Evolutionary conservation across 257 asterid genomes (phyloP).

Genomic region (Perilla frutescens): DNA sequence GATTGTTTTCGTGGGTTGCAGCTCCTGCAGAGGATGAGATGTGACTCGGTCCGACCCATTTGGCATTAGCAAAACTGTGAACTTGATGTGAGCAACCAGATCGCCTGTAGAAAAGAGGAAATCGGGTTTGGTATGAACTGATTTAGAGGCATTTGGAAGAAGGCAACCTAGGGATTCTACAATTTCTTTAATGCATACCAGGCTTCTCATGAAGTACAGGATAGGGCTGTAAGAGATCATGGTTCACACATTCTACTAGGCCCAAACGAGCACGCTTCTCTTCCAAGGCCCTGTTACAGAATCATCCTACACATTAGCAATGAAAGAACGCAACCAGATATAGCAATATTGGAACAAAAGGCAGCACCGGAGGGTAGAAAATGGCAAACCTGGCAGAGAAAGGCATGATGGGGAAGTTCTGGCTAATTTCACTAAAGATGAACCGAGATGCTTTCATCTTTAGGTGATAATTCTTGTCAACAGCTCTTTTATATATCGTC

Average conservation of each 20-base stretch:
- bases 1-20: constrained; percentile 62
- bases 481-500: constrained; percentile 89
- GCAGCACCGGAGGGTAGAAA: neutral
- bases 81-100: constrained; percentile 83
- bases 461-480: constrained; percentile 80
- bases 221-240: constrained; percentile 94
- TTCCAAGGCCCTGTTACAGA: constrained; percentile 78
- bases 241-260: constrained; percentile 86
- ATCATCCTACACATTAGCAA: constrained; percentile 1
- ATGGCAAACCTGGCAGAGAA: constrained; percentile 72
- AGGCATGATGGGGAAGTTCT: constrained; percentile 88
- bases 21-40: constrained; percentile 76
- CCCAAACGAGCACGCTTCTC: constrained; percentile 96
- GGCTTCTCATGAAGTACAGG: constrained; percentile 97
- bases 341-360: neutral
- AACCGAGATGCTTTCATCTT: constrained; percentile 95
- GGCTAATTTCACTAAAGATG: constrained; percentile 90
- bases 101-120: constrained; percentile 61
- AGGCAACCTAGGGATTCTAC: too few species aligned
- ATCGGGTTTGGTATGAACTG: neutral
- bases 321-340: neutral
- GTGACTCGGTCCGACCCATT: constrained; percentile 89
- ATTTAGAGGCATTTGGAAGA: neutral
- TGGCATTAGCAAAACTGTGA: constrained; percentile 87
- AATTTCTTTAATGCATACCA: constrained; percentile 45